Conservation (phyloP, 139 green algal species). For the Monoraphidium neglectum region DNA sequence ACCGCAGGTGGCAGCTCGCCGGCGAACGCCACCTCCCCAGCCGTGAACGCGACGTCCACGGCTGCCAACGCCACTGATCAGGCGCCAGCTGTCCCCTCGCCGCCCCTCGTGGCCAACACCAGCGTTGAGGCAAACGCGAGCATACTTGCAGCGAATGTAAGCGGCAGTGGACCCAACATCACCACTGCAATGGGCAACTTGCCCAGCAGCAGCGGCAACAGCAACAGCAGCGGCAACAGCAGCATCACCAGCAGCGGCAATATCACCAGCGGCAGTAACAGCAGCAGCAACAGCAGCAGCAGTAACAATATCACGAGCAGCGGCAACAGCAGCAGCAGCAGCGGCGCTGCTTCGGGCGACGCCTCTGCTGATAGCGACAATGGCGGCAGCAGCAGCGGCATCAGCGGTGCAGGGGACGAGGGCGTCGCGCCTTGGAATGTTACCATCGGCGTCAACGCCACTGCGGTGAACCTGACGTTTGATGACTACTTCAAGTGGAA, state of each 20-base stretch:
- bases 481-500: neutral
- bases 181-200: neutral
- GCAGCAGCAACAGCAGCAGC: neutral
- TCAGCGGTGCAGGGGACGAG: neutral
- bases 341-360: too few species aligned
- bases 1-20: too few species aligned
- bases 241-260: conserved; percentile 4
- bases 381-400: too few species aligned
- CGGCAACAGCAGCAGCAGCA: neutral
- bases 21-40: too few species aligned
- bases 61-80: too few species aligned
- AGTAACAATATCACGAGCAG: neutral
- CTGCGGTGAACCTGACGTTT: neutral
- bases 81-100: neutral
- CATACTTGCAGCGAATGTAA: neutral
- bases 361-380: too few species aligned
- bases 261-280: conserved; percentile 1
- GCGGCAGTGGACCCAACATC: neutral
- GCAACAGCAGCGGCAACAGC: neutral
- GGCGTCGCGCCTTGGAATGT: neutral
- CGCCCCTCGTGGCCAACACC: neutral
- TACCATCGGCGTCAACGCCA: neutral
- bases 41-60: too few species aligned
- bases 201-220: neutral
- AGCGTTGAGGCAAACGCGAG: neutral